A percentile compares a stretch with the other conserved stretches of the same genome.
phyloP scores from a whole-genome alignment of 225 moss, liverwort and hornwort species.

The Climacium dendroides region DNA sequence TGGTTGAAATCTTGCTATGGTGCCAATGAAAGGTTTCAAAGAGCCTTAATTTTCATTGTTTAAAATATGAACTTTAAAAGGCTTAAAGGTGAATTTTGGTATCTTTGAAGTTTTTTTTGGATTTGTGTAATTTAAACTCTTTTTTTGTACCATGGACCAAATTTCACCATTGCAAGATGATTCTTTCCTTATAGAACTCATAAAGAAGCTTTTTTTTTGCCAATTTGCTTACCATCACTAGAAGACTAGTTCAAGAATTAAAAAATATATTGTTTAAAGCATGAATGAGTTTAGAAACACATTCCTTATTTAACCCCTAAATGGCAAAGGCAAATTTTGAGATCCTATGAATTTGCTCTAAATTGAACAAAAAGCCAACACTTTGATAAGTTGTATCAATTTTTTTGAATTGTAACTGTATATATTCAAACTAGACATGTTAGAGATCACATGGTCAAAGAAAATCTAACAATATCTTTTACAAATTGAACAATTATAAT shows the following conservation, averaged over 20 bases:
- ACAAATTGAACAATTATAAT: too few species aligned
- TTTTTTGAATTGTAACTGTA: too few species aligned
- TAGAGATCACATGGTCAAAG: too few species aligned
- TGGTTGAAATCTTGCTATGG: not conserved
- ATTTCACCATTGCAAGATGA: not conserved
- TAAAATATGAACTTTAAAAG: not conserved
- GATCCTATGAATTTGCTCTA: too few species aligned
- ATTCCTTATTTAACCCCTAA: not conserved
- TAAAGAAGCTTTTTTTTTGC: not conserved
- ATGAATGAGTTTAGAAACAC: not conserved
- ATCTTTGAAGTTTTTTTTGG: not conserved
- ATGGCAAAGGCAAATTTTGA: too few species aligned
- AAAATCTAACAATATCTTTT: too few species aligned
- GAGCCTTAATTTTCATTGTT: rapidly evolving
- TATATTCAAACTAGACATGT: too few species aligned
- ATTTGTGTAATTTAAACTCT: not conserved
- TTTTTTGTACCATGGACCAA: not conserved
- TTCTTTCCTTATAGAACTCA: rapidly evolving
- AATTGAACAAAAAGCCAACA: too few species aligned
- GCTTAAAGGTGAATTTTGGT: not conserved
- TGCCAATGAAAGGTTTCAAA: rapidly evolving
- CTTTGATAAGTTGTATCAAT: too few species aligned
- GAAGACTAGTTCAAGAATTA: too few species aligned
- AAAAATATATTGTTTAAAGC: rapidly evolving
- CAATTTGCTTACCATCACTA: too few species aligned